Conservation (phyloP, 768 basidiomycete genomes). For the Suillus occidentalis region DNA sequence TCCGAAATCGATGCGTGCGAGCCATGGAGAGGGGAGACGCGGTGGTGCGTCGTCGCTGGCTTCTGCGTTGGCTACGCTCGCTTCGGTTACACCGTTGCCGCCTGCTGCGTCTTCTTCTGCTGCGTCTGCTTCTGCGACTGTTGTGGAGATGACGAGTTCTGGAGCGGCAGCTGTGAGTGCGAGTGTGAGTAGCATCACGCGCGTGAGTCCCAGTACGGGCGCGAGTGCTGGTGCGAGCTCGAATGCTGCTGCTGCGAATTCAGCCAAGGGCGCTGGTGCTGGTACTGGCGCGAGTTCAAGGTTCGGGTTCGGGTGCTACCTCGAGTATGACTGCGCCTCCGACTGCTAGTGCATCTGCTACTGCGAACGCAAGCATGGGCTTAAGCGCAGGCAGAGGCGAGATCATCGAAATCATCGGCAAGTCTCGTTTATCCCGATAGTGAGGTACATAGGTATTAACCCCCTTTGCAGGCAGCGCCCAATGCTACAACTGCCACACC, state of each 20-base stretch:
- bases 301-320: conserved; percentile 22
- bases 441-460: not conserved
- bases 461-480: conserved; percentile 46
- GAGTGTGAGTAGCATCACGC: too few species aligned
- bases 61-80: not conserved
- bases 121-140: not conserved
- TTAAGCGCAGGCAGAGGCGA: conserved; percentile 43
- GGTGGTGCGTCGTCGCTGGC: not conserved
- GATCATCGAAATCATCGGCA: conserved; percentile 72
- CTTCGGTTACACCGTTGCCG: not conserved
- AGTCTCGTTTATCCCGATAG: conserved; percentile 20
- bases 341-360: not conserved
- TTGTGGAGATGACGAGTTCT: not conserved
- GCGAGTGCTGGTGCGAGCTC: not conserved
- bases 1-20: conserved; percentile 83
- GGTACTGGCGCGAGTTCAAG: conserved; percentile 7
- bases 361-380: conserved; percentile 22
- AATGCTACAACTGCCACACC: conserved; percentile 90
- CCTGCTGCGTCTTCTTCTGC: not conserved
- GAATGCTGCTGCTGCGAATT: conserved; percentile 21
- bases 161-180: conserved; percentile 10
- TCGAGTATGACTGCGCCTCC: not conserved
- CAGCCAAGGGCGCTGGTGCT: conserved; percentile 30
- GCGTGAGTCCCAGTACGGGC: conserved; percentile 24
- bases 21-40: conserved; percentile 66